Evolutionary conservation across 2,329 filamentous ascomycete genomes (phyloP).

Genomic region (Harringtonia aguacate): DNA sequence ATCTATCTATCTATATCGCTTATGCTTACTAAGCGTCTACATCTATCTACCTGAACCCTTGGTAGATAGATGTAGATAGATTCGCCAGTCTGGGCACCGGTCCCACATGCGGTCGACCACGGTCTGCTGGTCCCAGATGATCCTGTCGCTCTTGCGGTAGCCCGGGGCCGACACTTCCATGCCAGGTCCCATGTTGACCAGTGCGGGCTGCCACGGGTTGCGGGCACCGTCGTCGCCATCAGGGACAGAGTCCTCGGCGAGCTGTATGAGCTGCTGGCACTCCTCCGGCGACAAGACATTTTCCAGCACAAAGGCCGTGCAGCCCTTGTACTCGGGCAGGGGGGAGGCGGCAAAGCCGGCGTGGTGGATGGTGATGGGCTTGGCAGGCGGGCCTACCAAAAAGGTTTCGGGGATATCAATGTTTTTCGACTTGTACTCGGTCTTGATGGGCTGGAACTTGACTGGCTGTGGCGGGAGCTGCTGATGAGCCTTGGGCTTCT

Average conservation of each 20-base stretch:
- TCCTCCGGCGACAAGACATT: slow-evolving; percentile 52
- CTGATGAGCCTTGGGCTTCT: too few relatives aligned
- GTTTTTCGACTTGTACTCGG: slow-evolving; percentile 17
- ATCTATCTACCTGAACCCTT: too few relatives aligned
- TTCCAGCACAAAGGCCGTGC: slow-evolving; percentile 53
- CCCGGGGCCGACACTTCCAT: slow-evolving; percentile 44
- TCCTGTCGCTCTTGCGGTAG: slow-evolving; percentile 61
- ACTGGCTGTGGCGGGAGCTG: not conserved
- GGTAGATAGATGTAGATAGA: too few relatives aligned
- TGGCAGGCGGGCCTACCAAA: slow-evolving; percentile 28
- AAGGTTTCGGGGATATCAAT: slow-evolving; percentile 33
- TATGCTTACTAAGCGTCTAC: too few relatives aligned
- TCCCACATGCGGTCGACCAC: slow-evolving; percentile 53
- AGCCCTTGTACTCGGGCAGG: slow-evolving; percentile 40
- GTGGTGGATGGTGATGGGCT: slow-evolving; percentile 31
- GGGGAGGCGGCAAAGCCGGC: slow-evolving; percentile 43
- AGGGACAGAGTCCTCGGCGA: slow-evolving; percentile 42
- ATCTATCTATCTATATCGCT: too few relatives aligned
- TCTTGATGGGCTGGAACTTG: not conserved
- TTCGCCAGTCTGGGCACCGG: too few relatives aligned
- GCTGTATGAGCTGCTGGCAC: slow-evolving; percentile 41
- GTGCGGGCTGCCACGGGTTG: slow-evolving; percentile 52
- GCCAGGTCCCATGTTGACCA: slow-evolving; percentile 56
- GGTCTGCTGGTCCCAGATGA: slow-evolving; percentile 60
- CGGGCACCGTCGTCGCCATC: slow-evolving; percentile 12